Conservation (phyloP, 768 basidiomycete species). For the Gymnopilus junonius region DNA sequence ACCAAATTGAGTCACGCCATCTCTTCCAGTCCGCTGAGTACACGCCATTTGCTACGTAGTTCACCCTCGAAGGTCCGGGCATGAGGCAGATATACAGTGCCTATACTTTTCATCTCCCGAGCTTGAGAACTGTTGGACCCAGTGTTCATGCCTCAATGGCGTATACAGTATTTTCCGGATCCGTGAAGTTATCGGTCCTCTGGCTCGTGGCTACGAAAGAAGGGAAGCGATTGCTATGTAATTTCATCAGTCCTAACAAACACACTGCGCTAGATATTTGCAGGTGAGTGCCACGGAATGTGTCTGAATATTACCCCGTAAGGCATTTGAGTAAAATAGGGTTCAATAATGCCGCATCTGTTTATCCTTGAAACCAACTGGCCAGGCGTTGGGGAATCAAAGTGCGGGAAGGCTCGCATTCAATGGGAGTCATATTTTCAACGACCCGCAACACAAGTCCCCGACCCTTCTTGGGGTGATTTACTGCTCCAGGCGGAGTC, state of each 20-base stretch:
- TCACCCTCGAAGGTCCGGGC: too few relatives aligned
- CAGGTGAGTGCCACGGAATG: not conserved
- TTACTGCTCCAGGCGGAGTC: not conserved
- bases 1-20: not conserved
- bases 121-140: too few relatives aligned
- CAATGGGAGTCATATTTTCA: not conserved
- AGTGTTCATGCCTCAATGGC: too few relatives aligned
- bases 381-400: not conserved
- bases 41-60: too few relatives aligned
- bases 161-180: too few relatives aligned
- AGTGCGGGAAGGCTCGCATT: not conserved
- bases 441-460: not conserved
- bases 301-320: not conserved
- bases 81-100: too few relatives aligned
- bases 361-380: not conserved
- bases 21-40: too few relatives aligned
- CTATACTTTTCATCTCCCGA: too few relatives aligned
- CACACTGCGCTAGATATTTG: not conserved
- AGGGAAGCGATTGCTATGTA: not conserved
- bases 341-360: not conserved
- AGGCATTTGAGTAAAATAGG: not conserved
- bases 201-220: not conserved
- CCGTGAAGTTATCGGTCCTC: not conserved
- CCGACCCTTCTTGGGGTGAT: not conserved
- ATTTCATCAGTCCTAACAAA: not conserved